Conservation (phyloP, 2,329 filamentous ascomycete genomes). For the Alternaria hordeiaustralica region DNA sequence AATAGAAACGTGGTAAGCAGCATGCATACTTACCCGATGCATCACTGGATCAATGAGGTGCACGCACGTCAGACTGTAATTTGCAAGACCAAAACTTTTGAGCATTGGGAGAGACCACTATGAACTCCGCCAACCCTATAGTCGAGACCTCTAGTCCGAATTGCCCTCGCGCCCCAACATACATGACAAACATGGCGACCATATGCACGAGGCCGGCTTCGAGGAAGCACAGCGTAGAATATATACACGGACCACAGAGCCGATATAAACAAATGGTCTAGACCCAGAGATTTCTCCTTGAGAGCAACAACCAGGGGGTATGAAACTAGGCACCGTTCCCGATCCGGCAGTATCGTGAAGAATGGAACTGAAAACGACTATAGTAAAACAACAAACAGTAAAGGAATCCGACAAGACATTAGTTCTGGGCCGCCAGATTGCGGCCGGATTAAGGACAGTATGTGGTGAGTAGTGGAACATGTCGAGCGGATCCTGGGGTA, state of each 20-base stretch:
- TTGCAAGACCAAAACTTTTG: constrained; percentile 16
- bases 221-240: constrained; percentile 5
- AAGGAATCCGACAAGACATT: constrained; percentile 28
- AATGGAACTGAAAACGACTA: constrained; percentile 3
- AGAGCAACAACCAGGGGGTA: constrained; percentile 19
- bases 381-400: constrained; percentile 5
- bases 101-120: constrained; percentile 12
- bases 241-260: constrained; percentile 21
- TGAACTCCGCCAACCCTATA: constrained; percentile 8
- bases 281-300: constrained; percentile 8
- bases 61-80: neutral
- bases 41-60: neutral
- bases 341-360: constrained; percentile 20
- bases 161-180: constrained; percentile 3
- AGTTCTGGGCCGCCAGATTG: constrained; percentile 18
- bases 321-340: constrained; percentile 20
- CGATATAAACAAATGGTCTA: constrained; percentile 13
- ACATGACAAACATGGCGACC: constrained; percentile 24
- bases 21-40: neutral
- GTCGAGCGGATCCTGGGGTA: constrained; percentile 24
- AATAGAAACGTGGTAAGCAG: neutral
- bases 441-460: constrained; percentile 28
- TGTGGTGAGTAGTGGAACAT: constrained; percentile 18
- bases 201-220: constrained; percentile 21
- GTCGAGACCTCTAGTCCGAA: constrained; percentile 5